Percentiles rank a stretch among this genome's conserved stretches.
These are phyloP conservation scores for Cladophialophora immunda DNA, from an alignment of 2,329 filamentous ascomycete genomes.

Conservation along the genomic window DNA sequence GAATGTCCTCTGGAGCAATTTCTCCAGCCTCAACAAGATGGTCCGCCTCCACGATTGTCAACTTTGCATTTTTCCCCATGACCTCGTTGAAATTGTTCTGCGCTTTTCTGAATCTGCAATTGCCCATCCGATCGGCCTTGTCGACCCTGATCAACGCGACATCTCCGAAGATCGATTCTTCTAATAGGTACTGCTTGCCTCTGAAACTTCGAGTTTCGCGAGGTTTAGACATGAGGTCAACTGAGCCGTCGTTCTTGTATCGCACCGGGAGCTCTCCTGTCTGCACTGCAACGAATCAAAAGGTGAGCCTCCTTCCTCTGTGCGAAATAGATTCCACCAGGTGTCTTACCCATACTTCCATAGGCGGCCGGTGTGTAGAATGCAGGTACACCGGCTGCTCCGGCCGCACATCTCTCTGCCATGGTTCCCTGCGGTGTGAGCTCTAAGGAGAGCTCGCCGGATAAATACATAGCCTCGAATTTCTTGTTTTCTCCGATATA, in stretches of 20 bases:
- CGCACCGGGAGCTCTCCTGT: background rate
- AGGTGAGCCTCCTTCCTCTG: too few relatives aligned
- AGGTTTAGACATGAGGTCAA: constrained; percentile 14
- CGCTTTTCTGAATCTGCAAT: constrained; percentile 9
- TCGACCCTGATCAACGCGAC: constrained; percentile 12
- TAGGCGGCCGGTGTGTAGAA: background rate
- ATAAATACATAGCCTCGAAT: background rate
- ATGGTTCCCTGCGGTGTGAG: background rate
- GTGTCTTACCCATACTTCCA: background rate
- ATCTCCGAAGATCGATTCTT: constrained; percentile 15
- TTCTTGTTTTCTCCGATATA: background rate
- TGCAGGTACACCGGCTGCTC: background rate
- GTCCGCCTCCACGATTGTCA: background rate
- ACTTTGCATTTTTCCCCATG: constrained; percentile 14
- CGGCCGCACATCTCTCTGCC: background rate
- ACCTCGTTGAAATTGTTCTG: constrained; percentile 18
- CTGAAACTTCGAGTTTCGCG: constrained; percentile 15
- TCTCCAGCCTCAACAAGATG: constrained; percentile 4
- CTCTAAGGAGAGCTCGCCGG: background rate
- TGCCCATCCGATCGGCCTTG: constrained; percentile 12
- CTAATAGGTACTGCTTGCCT: constrained; percentile 11
- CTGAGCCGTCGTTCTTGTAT: background rate
- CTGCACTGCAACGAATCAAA: background rate
- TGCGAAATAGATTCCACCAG: too few relatives aligned
- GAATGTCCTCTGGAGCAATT: constrained; percentile 11